Conservation (phyloP, 352 stramenopile species). For the Phytophthora tentaculata region DNA sequence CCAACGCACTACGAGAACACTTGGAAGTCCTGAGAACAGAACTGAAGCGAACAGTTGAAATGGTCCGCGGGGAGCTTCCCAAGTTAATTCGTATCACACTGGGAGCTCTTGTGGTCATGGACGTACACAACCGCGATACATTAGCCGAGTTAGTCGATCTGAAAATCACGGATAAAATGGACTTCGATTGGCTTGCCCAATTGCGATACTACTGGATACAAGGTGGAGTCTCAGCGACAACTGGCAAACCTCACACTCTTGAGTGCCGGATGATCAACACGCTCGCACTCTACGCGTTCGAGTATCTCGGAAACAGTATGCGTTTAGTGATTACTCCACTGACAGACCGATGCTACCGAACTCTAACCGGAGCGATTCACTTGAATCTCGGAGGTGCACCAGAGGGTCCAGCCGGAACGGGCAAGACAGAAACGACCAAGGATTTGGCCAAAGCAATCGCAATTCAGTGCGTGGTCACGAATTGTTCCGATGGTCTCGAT, state of each 20-base stretch:
- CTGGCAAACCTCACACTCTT: conserved; percentile 86
- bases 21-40: conserved; percentile 76
- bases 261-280: conserved; percentile 95
- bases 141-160: conserved; percentile 91
- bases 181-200: conserved; percentile 95
- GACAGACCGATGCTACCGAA: conserved; percentile 93
- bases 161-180: conserved; percentile 74
- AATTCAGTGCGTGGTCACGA: conserved; percentile 94
- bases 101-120: conserved; percentile 94
- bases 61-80: conserved; percentile 93
- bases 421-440: conserved; percentile 94
- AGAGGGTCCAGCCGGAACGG: conserved; percentile 90
- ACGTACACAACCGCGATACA: conserved; percentile 95
- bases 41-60: conserved; percentile 89
- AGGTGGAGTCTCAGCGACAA: conserved; percentile 82
- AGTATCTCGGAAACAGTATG: conserved; percentile 94
- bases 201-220: conserved; percentile 93
- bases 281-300: conserved; percentile 90
- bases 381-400: conserved; percentile 92
- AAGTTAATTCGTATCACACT: conserved; percentile 93
- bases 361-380: conserved; percentile 91
- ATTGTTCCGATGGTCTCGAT: conserved; percentile 91
- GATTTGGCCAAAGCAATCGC: conserved; percentile 92
- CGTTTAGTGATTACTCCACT: conserved; percentile 93
- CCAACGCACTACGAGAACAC: conserved; percentile 62